Conservation (phyloP, 2,329 filamentous ascomycete species). For the Phaeomoniella chlamydospora region DNA sequence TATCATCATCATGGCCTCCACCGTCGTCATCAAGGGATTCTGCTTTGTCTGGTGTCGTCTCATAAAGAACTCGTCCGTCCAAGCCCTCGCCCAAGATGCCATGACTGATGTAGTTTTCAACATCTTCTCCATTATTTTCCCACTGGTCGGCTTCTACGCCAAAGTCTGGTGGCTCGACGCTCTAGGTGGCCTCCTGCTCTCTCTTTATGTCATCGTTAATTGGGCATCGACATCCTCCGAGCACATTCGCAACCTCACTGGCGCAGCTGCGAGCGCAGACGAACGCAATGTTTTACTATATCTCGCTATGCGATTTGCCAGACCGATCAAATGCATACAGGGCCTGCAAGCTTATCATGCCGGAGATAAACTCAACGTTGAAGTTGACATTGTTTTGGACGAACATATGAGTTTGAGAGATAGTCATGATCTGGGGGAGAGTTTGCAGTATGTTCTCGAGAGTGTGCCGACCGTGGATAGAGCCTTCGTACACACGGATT, state of each 20-base stretch:
- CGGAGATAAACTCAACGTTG: slow-evolving; percentile 71
- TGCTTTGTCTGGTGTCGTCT: slow-evolving; percentile 83
- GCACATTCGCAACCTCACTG: slow-evolving; percentile 69
- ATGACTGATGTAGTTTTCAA: slow-evolving; percentile 82
- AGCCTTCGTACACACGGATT: slow-evolving; percentile 46
- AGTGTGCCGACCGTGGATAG: slow-evolving; percentile 66
- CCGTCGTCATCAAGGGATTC: slow-evolving; percentile 65
- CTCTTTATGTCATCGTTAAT: slow-evolving; percentile 62
- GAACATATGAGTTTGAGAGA: slow-evolving; percentile 62
- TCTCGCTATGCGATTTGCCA: slow-evolving; percentile 85
- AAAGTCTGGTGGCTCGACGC: slow-evolving; percentile 74
- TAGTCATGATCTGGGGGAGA: slow-evolving; percentile 67
- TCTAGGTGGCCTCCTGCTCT: slow-evolving; percentile 64
- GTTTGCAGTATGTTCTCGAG: slow-evolving; percentile 70
- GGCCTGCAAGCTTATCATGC: slow-evolving; percentile 74
- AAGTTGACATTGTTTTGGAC: slow-evolving; percentile 72
- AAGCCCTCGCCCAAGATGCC: slow-evolving; percentile 57
- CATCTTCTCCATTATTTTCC: slow-evolving; percentile 75
- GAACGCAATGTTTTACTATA: slow-evolving; percentile 78
- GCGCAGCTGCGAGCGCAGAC: slow-evolving; percentile 63
- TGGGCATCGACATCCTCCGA: slow-evolving; percentile 61
- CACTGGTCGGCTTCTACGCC: slow-evolving; percentile 63
- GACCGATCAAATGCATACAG: slow-evolving; percentile 73
- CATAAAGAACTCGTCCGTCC: slow-evolving; percentile 74
- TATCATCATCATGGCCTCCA: slow-evolving; percentile 65